A percentile compares a stretch with the other conserved stretches of the same genome.
phyloP scores from a whole-genome alignment of 2,329 filamentous ascomycete genomes.

The Penicillium occitanis region DNA sequence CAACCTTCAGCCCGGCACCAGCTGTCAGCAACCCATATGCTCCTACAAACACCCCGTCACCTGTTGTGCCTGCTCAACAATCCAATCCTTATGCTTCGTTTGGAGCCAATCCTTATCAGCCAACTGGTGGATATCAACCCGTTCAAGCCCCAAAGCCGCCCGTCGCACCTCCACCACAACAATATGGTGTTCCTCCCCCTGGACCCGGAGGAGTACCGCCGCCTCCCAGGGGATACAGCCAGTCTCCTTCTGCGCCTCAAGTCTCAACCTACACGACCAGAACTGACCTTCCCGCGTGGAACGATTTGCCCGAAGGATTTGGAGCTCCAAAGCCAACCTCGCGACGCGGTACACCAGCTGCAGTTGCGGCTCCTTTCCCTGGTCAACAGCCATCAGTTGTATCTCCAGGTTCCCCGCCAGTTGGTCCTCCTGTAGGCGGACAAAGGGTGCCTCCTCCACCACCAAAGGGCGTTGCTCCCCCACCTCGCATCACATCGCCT shows the following conservation, averaged over 20 bases:
- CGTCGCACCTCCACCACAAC: constrained; percentile 33
- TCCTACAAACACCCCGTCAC: constrained; percentile 40
- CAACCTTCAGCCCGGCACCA: constrained; percentile 31
- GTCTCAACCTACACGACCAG: constrained; percentile 64
- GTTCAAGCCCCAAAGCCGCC: constrained; percentile 47
- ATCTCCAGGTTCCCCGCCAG: constrained; percentile 52
- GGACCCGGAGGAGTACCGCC: constrained; percentile 51
- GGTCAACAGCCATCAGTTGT: constrained; percentile 53
- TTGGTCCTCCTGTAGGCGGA: constrained; percentile 56
- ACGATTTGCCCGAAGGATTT: constrained; percentile 84
- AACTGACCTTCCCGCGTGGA: constrained; percentile 80
- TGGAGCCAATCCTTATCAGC: constrained; percentile 33
- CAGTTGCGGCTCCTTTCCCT: constrained; percentile 71
- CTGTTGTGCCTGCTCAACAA: constrained; percentile 32
- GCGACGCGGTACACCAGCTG: constrained; percentile 68
- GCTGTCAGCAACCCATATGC: constrained; percentile 44
- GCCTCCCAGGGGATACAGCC: constrained; percentile 64
- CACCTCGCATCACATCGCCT: constrained; percentile 69
- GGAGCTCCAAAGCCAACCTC: constrained; percentile 61
- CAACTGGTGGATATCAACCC: constrained; percentile 56
- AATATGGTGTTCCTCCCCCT: constrained; percentile 49
- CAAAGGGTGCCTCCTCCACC: constrained; percentile 73
- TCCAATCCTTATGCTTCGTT: constrained; percentile 52
- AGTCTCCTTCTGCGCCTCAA: constrained; percentile 60
- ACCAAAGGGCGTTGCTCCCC: constrained; percentile 69